phyloP scores from a whole-genome alignment of 371 early-diverging fungal species.

The Parasitella parasitica region DNA sequence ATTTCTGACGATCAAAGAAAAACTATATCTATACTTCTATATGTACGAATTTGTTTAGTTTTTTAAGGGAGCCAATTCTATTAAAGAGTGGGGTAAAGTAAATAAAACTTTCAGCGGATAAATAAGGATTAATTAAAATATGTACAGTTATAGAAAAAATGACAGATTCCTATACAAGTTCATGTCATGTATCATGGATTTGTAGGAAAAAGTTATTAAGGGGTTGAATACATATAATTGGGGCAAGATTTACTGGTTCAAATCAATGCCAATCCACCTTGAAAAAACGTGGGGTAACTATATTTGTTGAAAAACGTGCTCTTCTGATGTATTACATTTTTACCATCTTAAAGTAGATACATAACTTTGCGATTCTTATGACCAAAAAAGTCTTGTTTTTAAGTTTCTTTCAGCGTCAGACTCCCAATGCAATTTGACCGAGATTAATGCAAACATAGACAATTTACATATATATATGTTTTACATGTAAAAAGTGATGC shows the following conservation, averaged over 20 bases:
- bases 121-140: conserved; percentile 15
- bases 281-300: conserved; percentile 1
- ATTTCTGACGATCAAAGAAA: background rate
- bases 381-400: background rate
- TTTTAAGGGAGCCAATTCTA: conserved; percentile 8
- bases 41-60: conserved; percentile 24
- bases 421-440: background rate
- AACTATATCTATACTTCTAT: background rate
- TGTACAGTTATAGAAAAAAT: conserved; percentile 1
- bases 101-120: too few relatives aligned
- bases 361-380: background rate
- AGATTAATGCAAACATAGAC: background rate
- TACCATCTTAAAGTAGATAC: background rate
- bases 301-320: background rate
- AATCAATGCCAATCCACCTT: background rate
- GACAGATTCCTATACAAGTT: background rate
- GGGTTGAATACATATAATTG: background rate
- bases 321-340: background rate
- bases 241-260: background rate
- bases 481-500: background rate
- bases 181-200: background rate
- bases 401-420: background rate
- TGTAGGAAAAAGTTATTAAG: background rate
- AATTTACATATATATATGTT: background rate
- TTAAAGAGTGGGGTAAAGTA: background rate